Evolutionary conservation across 2,329 filamentous ascomycete genomes (phyloP).

Genomic region (Curvularia lunata): DNA sequence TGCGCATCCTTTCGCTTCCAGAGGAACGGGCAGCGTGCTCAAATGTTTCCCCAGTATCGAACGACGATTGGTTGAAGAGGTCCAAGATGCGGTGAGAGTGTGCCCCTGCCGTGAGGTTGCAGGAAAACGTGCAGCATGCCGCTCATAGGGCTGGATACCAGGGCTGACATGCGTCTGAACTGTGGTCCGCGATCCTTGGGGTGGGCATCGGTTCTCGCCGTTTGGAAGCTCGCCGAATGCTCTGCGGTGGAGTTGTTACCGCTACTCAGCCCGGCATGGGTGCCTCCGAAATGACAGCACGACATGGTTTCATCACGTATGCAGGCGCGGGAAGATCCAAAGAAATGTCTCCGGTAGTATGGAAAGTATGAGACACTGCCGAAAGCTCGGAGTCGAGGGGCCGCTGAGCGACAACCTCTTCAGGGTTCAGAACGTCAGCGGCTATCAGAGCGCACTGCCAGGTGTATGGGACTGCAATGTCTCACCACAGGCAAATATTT

Average conservation of each 20-base stretch:
- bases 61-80: slow-evolving; percentile 3
- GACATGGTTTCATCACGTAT: slow-evolving; percentile 8
- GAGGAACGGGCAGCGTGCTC: not conserved
- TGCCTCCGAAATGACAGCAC: slow-evolving; percentile 5
- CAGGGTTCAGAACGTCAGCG: not conserved
- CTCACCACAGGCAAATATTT: too few species aligned
- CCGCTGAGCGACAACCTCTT: not conserved
- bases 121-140: slow-evolving; percentile 11
- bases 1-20: not conserved
- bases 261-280: slow-evolving; percentile 21
- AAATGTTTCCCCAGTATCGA: not conserved
- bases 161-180: slow-evolving; percentile 21
- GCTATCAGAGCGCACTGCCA: not conserved
- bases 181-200: not conserved
- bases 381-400: slow-evolving; percentile 3
- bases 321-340: slow-evolving; percentile 10
- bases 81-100: slow-evolving; percentile 35
- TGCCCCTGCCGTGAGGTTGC: slow-evolving; percentile 20
- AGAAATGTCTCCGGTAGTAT: slow-evolving; percentile 14
- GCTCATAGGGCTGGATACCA: slow-evolving; percentile 35
- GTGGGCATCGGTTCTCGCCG: not conserved
- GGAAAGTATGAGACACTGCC: slow-evolving; percentile 27
- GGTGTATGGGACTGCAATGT: not conserved
- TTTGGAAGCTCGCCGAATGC: slow-evolving; percentile 4
- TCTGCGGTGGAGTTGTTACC: slow-evolving; percentile 21